Base-by-base conservation (phyloP, 2,329 filamentous ascomycete genomes). In the Lecanicillium sp. region DNA sequence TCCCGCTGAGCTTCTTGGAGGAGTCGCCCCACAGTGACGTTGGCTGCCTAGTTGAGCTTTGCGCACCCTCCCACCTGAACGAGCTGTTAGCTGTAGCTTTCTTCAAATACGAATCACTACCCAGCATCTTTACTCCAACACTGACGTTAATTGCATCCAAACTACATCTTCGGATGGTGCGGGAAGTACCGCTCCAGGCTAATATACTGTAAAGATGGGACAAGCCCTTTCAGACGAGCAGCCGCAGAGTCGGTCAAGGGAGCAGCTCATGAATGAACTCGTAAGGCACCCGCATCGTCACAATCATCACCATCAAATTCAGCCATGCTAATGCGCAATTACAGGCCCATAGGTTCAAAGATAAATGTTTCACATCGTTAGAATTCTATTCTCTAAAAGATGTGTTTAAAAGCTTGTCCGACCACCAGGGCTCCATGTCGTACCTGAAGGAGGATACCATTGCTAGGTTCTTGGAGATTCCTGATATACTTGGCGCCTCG, bases 351-450 rank as follows among this genome's bases (percentile, higher is more conserved):
- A 73, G 64, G 48, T 86, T 87, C 55, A 80, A 77, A 40, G 71
- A 77, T 42, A 80, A 78, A 51, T 84, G 79, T 59, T 86, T 83
- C 59, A 78, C 78, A 1, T 71, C 78, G 2, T 67, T 87, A 40
- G 83, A 88, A 58, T 64, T 85, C 20, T 85, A 83, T 59, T 84
- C 75, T 22, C 77, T 85, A 59, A 80, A 79, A 49, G 77, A 84
- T 53, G 81, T 85, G 51, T 87, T 87, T 63, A 73, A 71, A 43
- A 74, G 69, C 41, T 75, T 87, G 15, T 79, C 83, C 46, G 81
- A 86, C 49, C 60, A 70, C 13, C 70, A 82, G 51, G 74, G 71
- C 35, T 64, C 68, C 31, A 62, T 85, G 33, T 68, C 67, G 37
- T 84, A 85, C 54, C 71, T 85, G 46, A 83, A 78, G 51, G 80